Percentiles rank a stretch among this genome's conserved stretches.
Conservation (phyloP, 2,329 filamentous ascomycete species). For the Nemania diffusa region DNA sequence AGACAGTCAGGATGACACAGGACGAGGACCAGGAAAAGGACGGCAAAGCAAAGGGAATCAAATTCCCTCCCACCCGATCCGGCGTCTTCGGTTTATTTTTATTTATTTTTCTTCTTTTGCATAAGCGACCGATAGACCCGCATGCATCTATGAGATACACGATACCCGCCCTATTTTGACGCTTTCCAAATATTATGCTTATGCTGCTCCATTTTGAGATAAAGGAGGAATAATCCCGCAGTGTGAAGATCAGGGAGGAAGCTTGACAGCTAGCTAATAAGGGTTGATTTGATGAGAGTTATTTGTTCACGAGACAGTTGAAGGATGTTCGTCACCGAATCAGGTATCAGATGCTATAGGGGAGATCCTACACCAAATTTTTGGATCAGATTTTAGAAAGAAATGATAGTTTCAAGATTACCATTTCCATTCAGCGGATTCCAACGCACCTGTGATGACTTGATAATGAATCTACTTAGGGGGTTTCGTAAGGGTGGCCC, state of each 20-base stretch:
- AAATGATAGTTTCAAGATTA: neutral
- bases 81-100: slow-evolving; percentile 27
- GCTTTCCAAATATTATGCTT: slow-evolving; percentile 10
- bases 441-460: slow-evolving; percentile 11
- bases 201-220: slow-evolving; percentile 15
- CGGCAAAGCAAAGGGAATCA: neutral
- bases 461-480: slow-evolving; percentile 8
- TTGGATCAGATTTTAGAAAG: neutral
- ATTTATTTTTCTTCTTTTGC: slow-evolving; percentile 19
- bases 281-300: slow-evolving; percentile 3
- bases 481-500: neutral
- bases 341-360: neutral
- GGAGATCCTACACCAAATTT: neutral
- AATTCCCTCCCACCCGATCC: slow-evolving; percentile 1
- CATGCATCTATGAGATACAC: slow-evolving; percentile 28
- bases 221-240: slow-evolving; percentile 10
- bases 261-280: slow-evolving; percentile 4
- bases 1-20: slow-evolving; percentile 16
- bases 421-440: neutral
- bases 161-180: slow-evolving; percentile 29
- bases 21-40: slow-evolving; percentile 5
- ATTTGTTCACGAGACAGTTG: slow-evolving; percentile 5
- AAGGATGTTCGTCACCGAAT: slow-evolving; percentile 4
- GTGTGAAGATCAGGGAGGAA: slow-evolving; percentile 5
- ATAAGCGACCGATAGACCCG: slow-evolving; percentile 33